Evolutionary conservation across 768 basidiomycete genomes (phyloP).

Genomic region (Amanita inopinata): DNA sequence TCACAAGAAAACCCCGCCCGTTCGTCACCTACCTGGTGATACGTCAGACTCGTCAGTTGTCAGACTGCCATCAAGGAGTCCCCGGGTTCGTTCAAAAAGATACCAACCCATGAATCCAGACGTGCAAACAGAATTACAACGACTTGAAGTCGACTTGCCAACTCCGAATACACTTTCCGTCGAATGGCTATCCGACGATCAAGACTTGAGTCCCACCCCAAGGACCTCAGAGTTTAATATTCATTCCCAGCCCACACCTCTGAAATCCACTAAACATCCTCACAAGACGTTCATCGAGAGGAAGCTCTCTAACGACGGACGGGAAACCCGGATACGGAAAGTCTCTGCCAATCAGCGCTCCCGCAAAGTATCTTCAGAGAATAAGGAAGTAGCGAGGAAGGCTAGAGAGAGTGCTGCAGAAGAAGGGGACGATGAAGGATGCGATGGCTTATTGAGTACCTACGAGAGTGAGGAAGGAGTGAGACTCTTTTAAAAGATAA

Average conservation of each 20-base stretch:
- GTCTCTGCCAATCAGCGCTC: conserved; percentile 29
- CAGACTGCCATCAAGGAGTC: conserved; percentile 24
- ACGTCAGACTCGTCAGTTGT: conserved; percentile 42
- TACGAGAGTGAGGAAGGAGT: conserved; percentile 67
- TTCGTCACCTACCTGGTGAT: conserved; percentile 21
- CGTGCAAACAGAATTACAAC: conserved; percentile 24
- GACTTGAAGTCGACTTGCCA: conserved; percentile 22
- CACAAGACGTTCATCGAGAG: conserved; percentile 15
- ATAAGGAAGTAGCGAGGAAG: conserved; percentile 25
- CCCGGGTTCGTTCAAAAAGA: conserved; percentile 47
- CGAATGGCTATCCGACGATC: conserved; percentile 42
- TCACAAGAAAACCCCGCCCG: conserved; percentile 26
- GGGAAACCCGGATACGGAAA: conserved; percentile 33
- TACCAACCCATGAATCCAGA: conserved; percentile 39
- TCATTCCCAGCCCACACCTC: conserved; percentile 20
- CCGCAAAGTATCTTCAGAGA: conserved; percentile 41
- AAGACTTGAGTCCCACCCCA: conserved; percentile 47
- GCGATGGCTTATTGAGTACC: conserved; percentile 69
- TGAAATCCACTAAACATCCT: conserved; percentile 19
- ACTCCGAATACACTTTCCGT: conserved; percentile 41
- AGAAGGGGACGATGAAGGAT: conserved; percentile 71
- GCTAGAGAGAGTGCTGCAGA: conserved; percentile 56
- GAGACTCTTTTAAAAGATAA: not conserved
- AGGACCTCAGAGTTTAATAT: conserved; percentile 40
- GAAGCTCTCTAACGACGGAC: conserved; percentile 24